phyloP scores from a whole-genome alignment of 805 yeast genomes.

The Candida takata region DNA sequence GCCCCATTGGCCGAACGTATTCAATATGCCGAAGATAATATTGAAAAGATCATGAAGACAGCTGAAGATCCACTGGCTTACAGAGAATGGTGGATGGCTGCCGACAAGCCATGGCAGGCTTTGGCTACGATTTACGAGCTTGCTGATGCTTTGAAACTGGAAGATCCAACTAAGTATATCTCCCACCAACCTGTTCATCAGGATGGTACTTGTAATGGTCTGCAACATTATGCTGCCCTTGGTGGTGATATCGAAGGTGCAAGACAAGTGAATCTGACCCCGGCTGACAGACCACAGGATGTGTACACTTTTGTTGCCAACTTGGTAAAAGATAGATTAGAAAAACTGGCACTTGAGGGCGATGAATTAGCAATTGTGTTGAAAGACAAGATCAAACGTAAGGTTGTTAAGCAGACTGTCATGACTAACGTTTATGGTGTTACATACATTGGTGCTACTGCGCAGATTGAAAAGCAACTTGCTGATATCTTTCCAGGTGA shows the following conservation, averaged over 20 bases:
- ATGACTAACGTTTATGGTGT: constrained; percentile 99
- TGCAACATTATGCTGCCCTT: constrained; percentile 81
- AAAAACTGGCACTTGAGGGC: constrained; percentile 46
- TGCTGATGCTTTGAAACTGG: constrained; percentile 49
- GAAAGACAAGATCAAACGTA: constrained; percentile 64
- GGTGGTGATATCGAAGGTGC: constrained; percentile 87
- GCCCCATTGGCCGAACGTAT: constrained; percentile 60
- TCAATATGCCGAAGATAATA: constrained; percentile 48
- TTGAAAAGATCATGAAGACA: constrained; percentile 47
- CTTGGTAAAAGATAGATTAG: constrained; percentile 49
- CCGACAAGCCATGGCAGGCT: constrained; percentile 83
- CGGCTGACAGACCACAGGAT: constrained; percentile 69
- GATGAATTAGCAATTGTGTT: constrained; percentile 39
- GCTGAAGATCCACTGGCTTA: constrained; percentile 57
- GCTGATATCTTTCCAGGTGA: constrained; percentile 49
- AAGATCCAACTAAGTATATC: constrained; percentile 56
- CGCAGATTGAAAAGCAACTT: constrained; percentile 77
- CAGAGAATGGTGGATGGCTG: constrained; percentile 59
- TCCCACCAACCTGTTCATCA: constrained; percentile 78
- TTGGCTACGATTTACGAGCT: constrained; percentile 65
- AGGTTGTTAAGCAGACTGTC: constrained; percentile 92
- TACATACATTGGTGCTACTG: constrained; percentile 86
- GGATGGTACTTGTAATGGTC: constrained; percentile 83
- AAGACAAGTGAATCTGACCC: constrained; percentile 65
- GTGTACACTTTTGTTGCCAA: constrained; percentile 67